Percentiles rank a stretch among this genome's conserved stretches.
These are phyloP conservation scores for Termitomyces sp. DNA, from an alignment of 768 basidiomycete genomes.

Conservation along the genomic window DNA sequence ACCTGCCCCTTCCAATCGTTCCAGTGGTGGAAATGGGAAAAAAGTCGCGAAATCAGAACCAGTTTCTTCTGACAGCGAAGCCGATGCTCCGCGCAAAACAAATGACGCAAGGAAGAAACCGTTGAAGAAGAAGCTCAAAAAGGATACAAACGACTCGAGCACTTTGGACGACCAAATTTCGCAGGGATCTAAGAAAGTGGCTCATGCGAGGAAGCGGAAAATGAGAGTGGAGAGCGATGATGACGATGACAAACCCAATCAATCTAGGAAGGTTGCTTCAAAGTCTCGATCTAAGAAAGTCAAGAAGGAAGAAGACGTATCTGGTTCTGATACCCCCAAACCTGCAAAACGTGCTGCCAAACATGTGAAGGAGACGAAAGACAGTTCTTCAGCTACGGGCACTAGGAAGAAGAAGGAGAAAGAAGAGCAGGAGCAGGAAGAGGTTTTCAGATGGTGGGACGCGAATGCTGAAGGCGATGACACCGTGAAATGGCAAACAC, in stretches of 20 bases:
- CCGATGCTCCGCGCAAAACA: conserved; percentile 33
- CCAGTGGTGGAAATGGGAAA: conserved; percentile 43
- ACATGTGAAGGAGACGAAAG: conserved; percentile 35
- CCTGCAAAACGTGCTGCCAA: conserved; percentile 39
- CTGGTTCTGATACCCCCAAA: conserved; percentile 38
- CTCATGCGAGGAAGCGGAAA: conserved; percentile 36
- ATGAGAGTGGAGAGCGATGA: conserved; percentile 46
- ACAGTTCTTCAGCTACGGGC: conserved; percentile 33
- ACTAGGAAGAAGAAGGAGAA: conserved; percentile 51
- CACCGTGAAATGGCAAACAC: conserved; percentile 87
- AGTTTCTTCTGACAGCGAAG: conserved; percentile 33
- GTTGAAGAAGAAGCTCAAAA: conserved; percentile 63
- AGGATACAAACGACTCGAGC: conserved; percentile 22
- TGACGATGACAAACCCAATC: conserved; percentile 39
- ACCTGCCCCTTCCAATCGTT: conserved; percentile 17
- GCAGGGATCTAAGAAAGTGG: conserved; percentile 30
- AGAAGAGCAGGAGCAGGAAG: conserved; percentile 69
- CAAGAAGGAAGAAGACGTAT: conserved; percentile 45
- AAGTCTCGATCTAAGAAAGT: conserved; percentile 48
- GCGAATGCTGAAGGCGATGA: conserved; percentile 68
- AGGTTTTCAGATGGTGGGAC: conserved; percentile 87
- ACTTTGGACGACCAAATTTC: conserved; percentile 34
- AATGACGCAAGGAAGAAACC: conserved; percentile 48
- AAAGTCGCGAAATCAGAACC: conserved; percentile 27
- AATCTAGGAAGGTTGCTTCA: conserved; percentile 37